These are phyloP conservation scores for Magnaporthales sp. DNA, from an alignment of 2,329 filamentous ascomycete genomes.

Conservation along the genomic window DNA sequence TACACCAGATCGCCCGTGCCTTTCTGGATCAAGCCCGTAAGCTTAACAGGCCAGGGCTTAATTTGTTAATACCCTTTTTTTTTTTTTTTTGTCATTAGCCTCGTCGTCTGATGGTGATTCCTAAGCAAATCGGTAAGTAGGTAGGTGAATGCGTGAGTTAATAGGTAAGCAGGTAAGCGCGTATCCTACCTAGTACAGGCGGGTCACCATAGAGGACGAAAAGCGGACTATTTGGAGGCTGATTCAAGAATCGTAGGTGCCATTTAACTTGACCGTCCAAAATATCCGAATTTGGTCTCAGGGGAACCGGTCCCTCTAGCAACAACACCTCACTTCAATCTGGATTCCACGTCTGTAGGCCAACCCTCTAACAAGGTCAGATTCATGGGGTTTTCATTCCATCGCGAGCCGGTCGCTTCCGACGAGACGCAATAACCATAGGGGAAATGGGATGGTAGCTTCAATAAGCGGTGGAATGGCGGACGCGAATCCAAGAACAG, in stretches of 20 bases:
- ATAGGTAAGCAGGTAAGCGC: no score
- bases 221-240: no score
- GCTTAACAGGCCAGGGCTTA: neutral
- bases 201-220: no score
- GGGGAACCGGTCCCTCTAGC: no score
- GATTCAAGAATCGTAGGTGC: no score
- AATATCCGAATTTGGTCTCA: neutral
- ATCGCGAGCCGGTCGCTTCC: neutral
- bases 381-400: neutral
- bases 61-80: neutral
- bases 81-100: no score
- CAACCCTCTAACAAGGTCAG: neutral
- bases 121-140: neutral
- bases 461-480: neutral
- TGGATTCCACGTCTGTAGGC: no score
- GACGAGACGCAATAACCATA: neutral
- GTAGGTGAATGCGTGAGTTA: no score
- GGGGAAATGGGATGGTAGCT: neutral
- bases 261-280: no score
- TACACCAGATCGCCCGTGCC: neutral
- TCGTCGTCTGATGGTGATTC: neutral
- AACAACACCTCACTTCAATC: no score
- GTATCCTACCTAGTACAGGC: no score
- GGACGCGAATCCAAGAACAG: conserved; percentile 1
- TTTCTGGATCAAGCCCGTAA: neutral